These are phyloP conservation scores for Chernovozyma sophiae-reginae DNA, from an alignment of 1,139 yeast species.

Conservation along the genomic window DNA sequence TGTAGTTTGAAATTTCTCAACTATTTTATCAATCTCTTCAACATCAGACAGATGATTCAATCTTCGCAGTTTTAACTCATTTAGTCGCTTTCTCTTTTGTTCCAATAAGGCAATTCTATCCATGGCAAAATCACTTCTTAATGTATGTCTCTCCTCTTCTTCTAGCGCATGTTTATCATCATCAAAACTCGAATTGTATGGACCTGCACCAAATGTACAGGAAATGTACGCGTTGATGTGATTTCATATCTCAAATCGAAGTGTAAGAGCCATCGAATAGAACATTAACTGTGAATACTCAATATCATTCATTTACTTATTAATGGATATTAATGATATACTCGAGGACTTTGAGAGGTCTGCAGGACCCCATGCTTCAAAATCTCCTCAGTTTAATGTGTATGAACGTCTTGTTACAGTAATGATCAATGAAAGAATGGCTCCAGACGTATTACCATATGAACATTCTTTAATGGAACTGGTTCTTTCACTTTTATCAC, in stretches of 20 bases:
- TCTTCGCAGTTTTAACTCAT: slow-evolving; percentile 35
- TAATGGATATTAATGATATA: slow-evolving; percentile 64
- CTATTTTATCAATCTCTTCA: slow-evolving; percentile 17
- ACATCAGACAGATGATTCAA: slow-evolving; percentile 10
- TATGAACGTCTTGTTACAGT: slow-evolving; percentile 48
- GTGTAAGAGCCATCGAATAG: too few species aligned
- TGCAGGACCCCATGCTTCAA: slow-evolving; percentile 13
- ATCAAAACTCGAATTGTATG: too few species aligned
- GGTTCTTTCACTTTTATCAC: slow-evolving; percentile 54
- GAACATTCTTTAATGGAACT: slow-evolving; percentile 55
- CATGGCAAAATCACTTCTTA: too few species aligned
- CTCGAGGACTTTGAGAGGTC: slow-evolving; percentile 54
- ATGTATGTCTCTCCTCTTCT: too few species aligned
- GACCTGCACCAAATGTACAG: too few species aligned
- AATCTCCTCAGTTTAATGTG: slow-evolving; percentile 23
- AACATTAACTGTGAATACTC: too few species aligned
- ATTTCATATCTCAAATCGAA: too few species aligned
- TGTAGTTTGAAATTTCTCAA: slow-evolving; percentile 13
- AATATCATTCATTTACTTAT: too few species aligned
- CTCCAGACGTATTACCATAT: slow-evolving; percentile 80
- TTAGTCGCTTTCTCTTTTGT: slow-evolving; percentile 39
- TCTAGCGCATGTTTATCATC: too few species aligned
- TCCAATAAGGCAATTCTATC: slow-evolving; percentile 39
- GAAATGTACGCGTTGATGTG: too few species aligned
- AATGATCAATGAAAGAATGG: slow-evolving; percentile 81